Evolutionary conservation across 805 yeast genomes (phyloP).

Genomic region (Ogataea naganishii): DNA sequence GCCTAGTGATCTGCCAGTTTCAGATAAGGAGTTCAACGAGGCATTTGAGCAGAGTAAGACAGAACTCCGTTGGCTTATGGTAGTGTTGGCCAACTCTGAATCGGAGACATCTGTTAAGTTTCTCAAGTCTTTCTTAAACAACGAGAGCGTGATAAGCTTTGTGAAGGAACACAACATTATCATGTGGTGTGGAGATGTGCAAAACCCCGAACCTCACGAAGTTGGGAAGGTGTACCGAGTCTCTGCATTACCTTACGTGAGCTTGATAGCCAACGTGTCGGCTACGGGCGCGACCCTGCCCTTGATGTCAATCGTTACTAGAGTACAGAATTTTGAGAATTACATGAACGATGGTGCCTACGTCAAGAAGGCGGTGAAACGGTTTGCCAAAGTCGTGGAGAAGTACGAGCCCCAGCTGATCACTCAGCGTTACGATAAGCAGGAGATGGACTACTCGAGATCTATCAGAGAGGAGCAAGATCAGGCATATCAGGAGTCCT

Average conservation of each 20-base stretch:
- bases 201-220: conserved; percentile 57
- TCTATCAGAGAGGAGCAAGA: conserved; percentile 58
- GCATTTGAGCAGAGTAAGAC: conserved; percentile 29
- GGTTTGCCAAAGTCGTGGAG: conserved; percentile 33
- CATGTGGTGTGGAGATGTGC: conserved; percentile 57
- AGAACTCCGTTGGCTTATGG: conserved; percentile 41
- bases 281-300: conserved; percentile 42
- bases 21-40: conserved; percentile 30
- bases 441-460: conserved; percentile 51
- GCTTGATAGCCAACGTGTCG: conserved; percentile 44
- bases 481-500: conserved; percentile 52
- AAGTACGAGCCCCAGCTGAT: conserved; percentile 54
- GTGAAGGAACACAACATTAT: conserved; percentile 35
- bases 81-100: conserved; percentile 41
- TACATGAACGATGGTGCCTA: conserved; percentile 3
- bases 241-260: conserved; percentile 46
- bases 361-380: conserved; percentile 23
- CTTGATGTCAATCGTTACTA: conserved; percentile 39
- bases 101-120: conserved; percentile 32
- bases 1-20: conserved; percentile 18
- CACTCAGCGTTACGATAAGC: conserved; percentile 49
- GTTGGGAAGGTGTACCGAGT: conserved; percentile 49
- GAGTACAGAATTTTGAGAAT: conserved; percentile 25
- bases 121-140: conserved; percentile 36
- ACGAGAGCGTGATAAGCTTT: conserved; percentile 31